Conservation (phyloP, 1,284 basidiomycete genomes). For the Fomes fomentarius region DNA sequence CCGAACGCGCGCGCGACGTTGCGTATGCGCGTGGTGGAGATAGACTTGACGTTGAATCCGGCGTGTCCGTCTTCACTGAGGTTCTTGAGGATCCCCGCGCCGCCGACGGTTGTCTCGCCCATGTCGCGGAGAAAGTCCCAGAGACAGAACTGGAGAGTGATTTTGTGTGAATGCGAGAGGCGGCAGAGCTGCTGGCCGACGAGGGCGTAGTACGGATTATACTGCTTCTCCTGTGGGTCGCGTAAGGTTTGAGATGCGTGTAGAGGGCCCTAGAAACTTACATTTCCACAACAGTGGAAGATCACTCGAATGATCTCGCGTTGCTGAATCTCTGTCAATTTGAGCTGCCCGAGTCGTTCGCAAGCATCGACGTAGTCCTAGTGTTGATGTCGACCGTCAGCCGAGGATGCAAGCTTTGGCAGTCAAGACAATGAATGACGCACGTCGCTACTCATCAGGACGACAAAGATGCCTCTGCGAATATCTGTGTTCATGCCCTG, state of each 20-base stretch:
- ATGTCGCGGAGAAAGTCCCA: conserved; percentile 98
- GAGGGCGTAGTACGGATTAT: conserved; percentile 97
- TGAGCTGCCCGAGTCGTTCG: conserved; percentile 82
- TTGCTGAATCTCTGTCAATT: conserved; percentile 88
- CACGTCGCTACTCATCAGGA: conserved; percentile 93
- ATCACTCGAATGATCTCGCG: conserved; percentile 93
- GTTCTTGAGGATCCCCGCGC: conserved; percentile 75
- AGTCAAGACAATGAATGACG: conserved; percentile 28
- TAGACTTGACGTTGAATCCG: conserved; percentile 53
- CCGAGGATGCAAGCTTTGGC: too few relatives aligned
- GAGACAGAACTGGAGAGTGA: conserved; percentile 94
- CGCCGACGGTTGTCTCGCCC: conserved; percentile 84
- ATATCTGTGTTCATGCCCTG: conserved; percentile 99
- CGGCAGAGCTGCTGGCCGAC: conserved; percentile 78
- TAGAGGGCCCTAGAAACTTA: conserved; percentile 40
- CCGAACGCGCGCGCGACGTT: conserved; percentile 81
- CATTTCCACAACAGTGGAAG: conserved; percentile 92
- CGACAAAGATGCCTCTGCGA: conserved; percentile 87
- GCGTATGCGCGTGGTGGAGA: conserved; percentile 60
- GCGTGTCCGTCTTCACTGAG: conserved; percentile 50
- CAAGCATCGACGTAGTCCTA: conserved; percentile 95
- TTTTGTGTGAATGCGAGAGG: conserved; percentile 80
- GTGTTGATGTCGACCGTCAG: too few relatives aligned
- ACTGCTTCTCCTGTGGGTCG: conserved; percentile 74
- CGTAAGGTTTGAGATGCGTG: conserved; percentile 1